Evolutionary conservation across 192 early-diverging fungal genomes (phyloP).

Genomic region (Podila clonocystis): DNA sequence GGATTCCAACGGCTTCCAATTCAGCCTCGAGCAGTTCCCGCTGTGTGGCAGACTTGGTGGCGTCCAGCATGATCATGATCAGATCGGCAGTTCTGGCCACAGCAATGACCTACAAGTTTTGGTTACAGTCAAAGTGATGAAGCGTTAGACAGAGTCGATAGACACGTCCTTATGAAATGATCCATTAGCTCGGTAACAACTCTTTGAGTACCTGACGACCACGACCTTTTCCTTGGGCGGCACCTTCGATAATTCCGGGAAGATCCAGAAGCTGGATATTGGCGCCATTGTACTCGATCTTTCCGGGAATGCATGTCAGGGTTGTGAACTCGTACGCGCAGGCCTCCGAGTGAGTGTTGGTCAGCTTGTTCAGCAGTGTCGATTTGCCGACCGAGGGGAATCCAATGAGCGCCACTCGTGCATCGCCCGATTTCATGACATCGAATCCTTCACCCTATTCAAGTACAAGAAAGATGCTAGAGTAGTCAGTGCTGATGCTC

Average conservation of each 20-base stretch:
- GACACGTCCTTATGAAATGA: not conserved
- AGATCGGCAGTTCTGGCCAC: conserved; percentile 97
- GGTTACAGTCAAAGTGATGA: not conserved
- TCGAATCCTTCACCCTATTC: conserved; percentile 92
- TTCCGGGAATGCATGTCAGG: conserved; percentile 93
- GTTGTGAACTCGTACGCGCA: conserved; percentile 97
- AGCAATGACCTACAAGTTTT: conserved; percentile 67
- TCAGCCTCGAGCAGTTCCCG: conserved; percentile 86
- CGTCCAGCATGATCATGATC: conserved; percentile 98
- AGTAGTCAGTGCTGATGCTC: too few species aligned
- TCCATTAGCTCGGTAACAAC: not conserved
- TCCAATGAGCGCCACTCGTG: conserved; percentile 93
- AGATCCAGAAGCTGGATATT: conserved; percentile 98
- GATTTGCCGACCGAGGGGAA: conserved; percentile 99
- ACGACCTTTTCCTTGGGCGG: conserved; percentile 96
- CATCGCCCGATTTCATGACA: conserved; percentile 97
- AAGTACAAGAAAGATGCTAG: conserved; percentile 1
- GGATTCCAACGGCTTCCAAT: conserved; percentile 95
- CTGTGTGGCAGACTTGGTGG: conserved; percentile 90
- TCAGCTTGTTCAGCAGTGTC: conserved; percentile 92
- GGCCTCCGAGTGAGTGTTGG: conserved; percentile 90
- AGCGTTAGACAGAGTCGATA: not conserved
- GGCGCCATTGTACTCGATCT: conserved; percentile 95
- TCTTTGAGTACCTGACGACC: conserved; percentile 83
- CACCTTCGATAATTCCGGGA: conserved; percentile 99